Base-by-base conservation (phyloP, 2,329 filamentous ascomycete species). In the Aspergillus sp. region DNA sequence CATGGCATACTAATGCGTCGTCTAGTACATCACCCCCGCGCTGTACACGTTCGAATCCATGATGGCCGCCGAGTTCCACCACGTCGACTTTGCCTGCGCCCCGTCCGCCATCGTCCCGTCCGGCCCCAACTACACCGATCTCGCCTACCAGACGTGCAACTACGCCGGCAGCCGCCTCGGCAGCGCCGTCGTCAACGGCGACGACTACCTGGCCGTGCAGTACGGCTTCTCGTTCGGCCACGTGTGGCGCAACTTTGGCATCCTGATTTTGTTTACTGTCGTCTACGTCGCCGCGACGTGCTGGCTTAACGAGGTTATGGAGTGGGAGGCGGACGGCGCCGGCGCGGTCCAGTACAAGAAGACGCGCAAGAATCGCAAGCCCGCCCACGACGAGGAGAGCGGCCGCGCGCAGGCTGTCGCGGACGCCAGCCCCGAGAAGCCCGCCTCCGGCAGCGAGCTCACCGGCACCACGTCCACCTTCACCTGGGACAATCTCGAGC, bases 191-290 rank as follows among this genome's bases (percentile, higher is more conserved):
- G 78, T 86, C 3, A 67, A 74, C 38, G 84, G 84, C 17, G 70
- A 79, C 4, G 70, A 71, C 14, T 87, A 85, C 56, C 63, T 86
- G 1, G 64, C 72, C 2, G 74, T 72, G 1, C 74, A 76, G 5
- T 87, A 79, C 65, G 75, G 77, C 13, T 71, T 68, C 57, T 75
- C 76, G 4, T 73, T 81, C 23, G 72, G 69, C n/a, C 74, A 86
- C 59, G 70, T 86, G 0, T 86, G 84, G 76, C 82, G 88, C 3
- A 89, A 91, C 64, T 89, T 88, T 62, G 88, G 86, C 13, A 85
- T 91, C 2, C 71, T 92, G 0, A 84, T 90, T 57, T 88, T 85
- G 0, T 92, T 89, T 58, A 81, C 83, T 1, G 73, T 88, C 1
- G 79, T 87, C 3, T 93, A 90, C 62, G 80, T 93, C 13, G 61